Base-by-base conservation (phyloP, 345 rosid species). In the Jatropha curcas region DNA sequence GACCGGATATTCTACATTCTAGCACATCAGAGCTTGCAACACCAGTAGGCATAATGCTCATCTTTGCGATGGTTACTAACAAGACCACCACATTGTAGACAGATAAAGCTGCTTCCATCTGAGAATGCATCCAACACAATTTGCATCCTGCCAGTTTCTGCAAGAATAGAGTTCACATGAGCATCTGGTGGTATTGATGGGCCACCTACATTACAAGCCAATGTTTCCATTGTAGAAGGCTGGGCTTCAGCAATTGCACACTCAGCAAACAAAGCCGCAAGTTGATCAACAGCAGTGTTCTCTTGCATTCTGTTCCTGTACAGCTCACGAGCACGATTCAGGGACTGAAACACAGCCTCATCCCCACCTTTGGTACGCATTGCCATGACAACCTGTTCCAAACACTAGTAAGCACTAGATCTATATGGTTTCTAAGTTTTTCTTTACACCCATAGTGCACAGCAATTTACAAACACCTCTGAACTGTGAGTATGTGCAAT, bases 51-150 rank as follows among this genome's bases (percentile, higher is more conserved):
- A 75, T 85, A 87, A 63, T 93, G 99, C 84, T 93, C 93, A 30
- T 96, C 99, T 84, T 80, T 90, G 28, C 98, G 93, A 72, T 88
- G 82, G 73, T 79, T 84, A 64, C 98, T 90, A 62, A 96, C 99
- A 46, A 96, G 90, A 66, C 99, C 98, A 14, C 99, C 97, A 14
- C 99, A 96, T 22, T 87, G 87, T 78, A 96, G 76, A 77, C 98
- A 93, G 39, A 91, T 86, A 80, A 91, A 96, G 85, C 96, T 96
- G 87, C 96, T 96, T 76, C 97, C 98, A 37, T 93, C 98, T 0
- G 95, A 85, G 83, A 85, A 93, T 28, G 98, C 98, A 53, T 93
- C 99, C 74, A 90, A 81, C 80, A 90, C 89, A 55, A 96, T 75
- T 76, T 93, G 99, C 55, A 51, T 82, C 81, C 96, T 86, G 52